Conservation (phyloP, 2,329 filamentous ascomycete genomes). For the Monilinia fructicola region DNA sequence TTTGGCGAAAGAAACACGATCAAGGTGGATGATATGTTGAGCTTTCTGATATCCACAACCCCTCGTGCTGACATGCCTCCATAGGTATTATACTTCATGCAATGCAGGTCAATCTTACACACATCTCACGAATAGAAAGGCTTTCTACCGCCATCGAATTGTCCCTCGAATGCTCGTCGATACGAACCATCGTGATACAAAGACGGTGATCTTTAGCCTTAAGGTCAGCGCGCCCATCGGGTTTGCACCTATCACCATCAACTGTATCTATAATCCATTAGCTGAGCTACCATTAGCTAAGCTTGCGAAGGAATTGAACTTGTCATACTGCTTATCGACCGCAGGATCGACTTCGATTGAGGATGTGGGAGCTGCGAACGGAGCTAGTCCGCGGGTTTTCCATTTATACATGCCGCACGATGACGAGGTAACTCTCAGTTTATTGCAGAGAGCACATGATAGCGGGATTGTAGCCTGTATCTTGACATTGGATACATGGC, state of each 20-base stretch:
- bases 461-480: constrained; percentile 58
- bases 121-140: constrained; percentile 58
- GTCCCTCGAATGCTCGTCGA: constrained; percentile 62
- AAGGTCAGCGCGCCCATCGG: constrained; percentile 59
- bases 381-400: constrained; percentile 54
- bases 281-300: constrained; percentile 61
- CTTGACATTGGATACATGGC: constrained; percentile 63
- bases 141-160: constrained; percentile 64
- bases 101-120: constrained; percentile 55
- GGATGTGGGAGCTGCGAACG: constrained; percentile 56
- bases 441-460: constrained; percentile 55
- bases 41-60: not conserved
- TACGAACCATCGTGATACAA: constrained; percentile 55
- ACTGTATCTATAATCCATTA: constrained; percentile 60
- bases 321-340: constrained; percentile 60
- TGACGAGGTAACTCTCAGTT: constrained; percentile 56
- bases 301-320: constrained; percentile 55
- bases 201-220: constrained; percentile 59
- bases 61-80: not conserved
- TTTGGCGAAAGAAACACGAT: constrained; percentile 55
- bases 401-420: constrained; percentile 66
- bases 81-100: constrained; percentile 54
- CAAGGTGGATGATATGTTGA: constrained; percentile 51
- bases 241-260: constrained; percentile 65
- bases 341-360: constrained; percentile 55